Conservation (phyloP, 257 asterid species). For the Solanum sejunctum region DNA sequence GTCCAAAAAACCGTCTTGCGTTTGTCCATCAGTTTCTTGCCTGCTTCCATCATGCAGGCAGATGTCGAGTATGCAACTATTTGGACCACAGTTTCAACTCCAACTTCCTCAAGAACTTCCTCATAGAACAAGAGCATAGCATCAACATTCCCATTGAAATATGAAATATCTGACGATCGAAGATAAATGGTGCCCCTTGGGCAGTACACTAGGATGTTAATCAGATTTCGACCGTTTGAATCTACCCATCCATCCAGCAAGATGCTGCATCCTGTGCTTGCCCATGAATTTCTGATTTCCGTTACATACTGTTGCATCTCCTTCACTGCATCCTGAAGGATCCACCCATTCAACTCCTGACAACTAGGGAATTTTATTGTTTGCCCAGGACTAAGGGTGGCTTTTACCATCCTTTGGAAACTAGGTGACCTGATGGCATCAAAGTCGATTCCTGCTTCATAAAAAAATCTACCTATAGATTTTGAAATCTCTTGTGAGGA, state of each 20-base stretch:
- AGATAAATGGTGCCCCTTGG: slow-evolving; percentile 48
- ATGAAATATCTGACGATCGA: slow-evolving; percentile 28
- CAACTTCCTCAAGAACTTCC: slow-evolving; percentile 27
- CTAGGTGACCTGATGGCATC: slow-evolving; percentile 15
- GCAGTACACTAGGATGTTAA: slow-evolving; percentile 36
- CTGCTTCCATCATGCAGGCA: slow-evolving; percentile 30
- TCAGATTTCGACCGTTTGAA: slow-evolving; percentile 19
- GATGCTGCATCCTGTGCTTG: slow-evolving; percentile 47
- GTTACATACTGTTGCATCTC: slow-evolving; percentile 26
- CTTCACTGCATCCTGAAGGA: slow-evolving; percentile 19
- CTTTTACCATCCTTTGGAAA: slow-evolving; percentile 28
- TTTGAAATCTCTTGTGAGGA: slow-evolving; percentile 8
- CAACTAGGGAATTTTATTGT: slow-evolving; percentile 18
- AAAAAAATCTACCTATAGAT: slow-evolving; percentile 31
- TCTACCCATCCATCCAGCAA: slow-evolving; percentile 57
- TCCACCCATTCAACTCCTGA: slow-evolving; percentile 47
- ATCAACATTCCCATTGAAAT: slow-evolving; percentile 6
- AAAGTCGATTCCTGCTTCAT: slow-evolving; percentile 32
- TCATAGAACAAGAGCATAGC: slow-evolving; percentile 23
- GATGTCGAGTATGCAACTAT: slow-evolving; percentile 36
- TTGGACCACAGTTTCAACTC: slow-evolving; percentile 40
- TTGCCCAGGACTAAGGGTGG: slow-evolving; percentile 4
- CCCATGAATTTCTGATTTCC: slow-evolving; percentile 33
- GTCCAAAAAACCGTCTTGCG: slow-evolving; percentile 41
- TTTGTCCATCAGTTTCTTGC: slow-evolving; percentile 25